Base-by-base conservation (phyloP, 2,329 filamentous ascomycete genomes). In the Pyrenophora graminea region DNA sequence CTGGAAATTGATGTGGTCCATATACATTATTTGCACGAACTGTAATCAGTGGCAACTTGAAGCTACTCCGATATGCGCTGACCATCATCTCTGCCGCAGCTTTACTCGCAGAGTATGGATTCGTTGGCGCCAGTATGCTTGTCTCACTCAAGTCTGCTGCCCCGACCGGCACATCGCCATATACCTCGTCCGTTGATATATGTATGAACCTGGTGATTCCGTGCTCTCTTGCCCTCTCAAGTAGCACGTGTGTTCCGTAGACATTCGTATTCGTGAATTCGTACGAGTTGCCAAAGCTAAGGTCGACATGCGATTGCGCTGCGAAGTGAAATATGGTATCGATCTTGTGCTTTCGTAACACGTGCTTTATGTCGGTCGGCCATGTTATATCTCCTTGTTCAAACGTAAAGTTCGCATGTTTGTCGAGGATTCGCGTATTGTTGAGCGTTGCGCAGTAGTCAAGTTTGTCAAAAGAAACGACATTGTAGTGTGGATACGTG, bases 1-100 rank as follows among this genome's bases (percentile, higher is more conserved):
- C 89, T 0, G 89, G 89, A 69, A 87, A 91, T 69, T 93, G 89
- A 68, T 92, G 88, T 18, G 90, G 90, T 0, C 90, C 90, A 65
- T 92, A 94, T 25, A 93, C 88, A 64, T 94, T 93, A 77, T 93
- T 93, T 69, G 88, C 88, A 42, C 89, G 82, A 23, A 92, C 87
- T 62, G 92, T 89, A 58, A 93, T 90, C 44, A 85, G 84, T 1
- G 89, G 89, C 10, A 94, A 79, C 71, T 88, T 88, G 79, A 91
- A 92, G 72, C 86, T 90, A 76, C 89, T 91, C 68, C 87, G 82
- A 70, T 92, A 94, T n/a, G 89, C 90, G 70, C 88, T 86, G n/a
- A 93, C 88, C 66, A 90, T 80, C 88, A 91, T 91, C 76, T 92
- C 89, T 5, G 89, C 89, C 1, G 89, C 89, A 2, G 89, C 89